Percentiles rank a stretch among this genome's conserved stretches.
phyloP scores from a whole-genome alignment of 192 early-diverging fungal genomes.

The Podila minutissima region DNA sequence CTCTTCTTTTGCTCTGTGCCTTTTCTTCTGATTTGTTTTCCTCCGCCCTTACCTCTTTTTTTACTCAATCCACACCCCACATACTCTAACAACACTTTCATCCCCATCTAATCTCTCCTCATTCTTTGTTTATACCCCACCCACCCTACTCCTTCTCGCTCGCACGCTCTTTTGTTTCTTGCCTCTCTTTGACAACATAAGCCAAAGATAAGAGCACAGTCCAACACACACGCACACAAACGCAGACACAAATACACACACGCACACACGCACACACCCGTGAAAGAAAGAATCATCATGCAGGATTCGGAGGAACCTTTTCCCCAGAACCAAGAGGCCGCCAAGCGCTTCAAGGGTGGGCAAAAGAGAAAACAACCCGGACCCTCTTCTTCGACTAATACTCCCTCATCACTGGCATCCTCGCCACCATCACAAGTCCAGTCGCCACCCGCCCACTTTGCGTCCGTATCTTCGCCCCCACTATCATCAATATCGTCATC shows the following conservation, averaged over 20 bases:
- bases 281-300: constrained; percentile 1
- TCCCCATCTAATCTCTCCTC: too few relatives aligned
- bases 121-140: too few relatives aligned
- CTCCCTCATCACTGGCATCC: background rate
- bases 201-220: too few relatives aligned
- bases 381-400: background rate
- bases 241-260: background rate
- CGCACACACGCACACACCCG: background rate
- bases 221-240: background rate
- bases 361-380: constrained; percentile 25
- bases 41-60: background rate
- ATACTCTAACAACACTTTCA: too few relatives aligned
- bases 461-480: background rate
- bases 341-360: constrained; percentile 16
- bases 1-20: background rate
- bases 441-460: constrained; percentile 3
- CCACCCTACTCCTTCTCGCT: too few relatives aligned
- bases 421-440: background rate
- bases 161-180: too few relatives aligned
- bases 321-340: constrained; percentile 17
- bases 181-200: too few relatives aligned
- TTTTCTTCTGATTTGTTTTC: background rate
- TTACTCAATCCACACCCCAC: too few relatives aligned
- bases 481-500: constrained; percentile 6
- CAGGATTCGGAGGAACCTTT: constrained; percentile 16